Base-by-base conservation (phyloP, 139 green algal species). In the Coelastrella sp. region DNA sequence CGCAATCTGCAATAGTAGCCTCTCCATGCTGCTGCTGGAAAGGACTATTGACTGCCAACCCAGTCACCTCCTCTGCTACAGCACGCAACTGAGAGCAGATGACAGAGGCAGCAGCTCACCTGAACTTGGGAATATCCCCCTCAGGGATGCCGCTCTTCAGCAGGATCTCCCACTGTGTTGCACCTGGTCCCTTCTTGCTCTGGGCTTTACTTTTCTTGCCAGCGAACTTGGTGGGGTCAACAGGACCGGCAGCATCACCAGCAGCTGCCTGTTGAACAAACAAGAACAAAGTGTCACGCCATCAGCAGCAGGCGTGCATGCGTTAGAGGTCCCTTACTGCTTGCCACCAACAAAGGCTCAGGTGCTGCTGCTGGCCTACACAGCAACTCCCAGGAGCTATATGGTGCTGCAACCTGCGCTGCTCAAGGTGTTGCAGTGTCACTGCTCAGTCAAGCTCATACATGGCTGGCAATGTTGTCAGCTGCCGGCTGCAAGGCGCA, bases 161-260 rank as follows among this genome's bases (percentile, higher is more conserved):
- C 80, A 99, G 95, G 90, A 99, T 99, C 61, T 98, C 90, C 96
- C 96, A 99, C 95, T 99, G 98, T 5, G 92, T 96, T 10, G 93
- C 94, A 16, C 93, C 97, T 23, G 89, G 23, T 32, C 96, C 96
- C 88, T 96, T 97, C 93, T 99, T 99, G n/a, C 96, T 95, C 0
- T 90, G 90, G 0, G 95, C 96, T 91, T 99, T 99, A 92, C 91
- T 96, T 95, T 99, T 99, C 93, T 99, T 99, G 85, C 93, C 93
- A 17, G 86, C 92, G 92, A 99, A 99, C 93, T 99, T 99, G 79
- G 95, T 96, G 54, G 96, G 96, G 87, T 99, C 97, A 5, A 64
- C 92, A 61, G 82, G 82, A 22, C 82, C 82, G 75, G n/a, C 6
- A 60, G 23, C 59, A 86, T 68, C 80, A 74, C 20, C 22, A 61